Percentiles rank a stretch among this genome's conserved stretches.
phyloP scores from a whole-genome alignment of 2,329 filamentous ascomycete genomes.

The Pseudopithomyces chartarum region DNA sequence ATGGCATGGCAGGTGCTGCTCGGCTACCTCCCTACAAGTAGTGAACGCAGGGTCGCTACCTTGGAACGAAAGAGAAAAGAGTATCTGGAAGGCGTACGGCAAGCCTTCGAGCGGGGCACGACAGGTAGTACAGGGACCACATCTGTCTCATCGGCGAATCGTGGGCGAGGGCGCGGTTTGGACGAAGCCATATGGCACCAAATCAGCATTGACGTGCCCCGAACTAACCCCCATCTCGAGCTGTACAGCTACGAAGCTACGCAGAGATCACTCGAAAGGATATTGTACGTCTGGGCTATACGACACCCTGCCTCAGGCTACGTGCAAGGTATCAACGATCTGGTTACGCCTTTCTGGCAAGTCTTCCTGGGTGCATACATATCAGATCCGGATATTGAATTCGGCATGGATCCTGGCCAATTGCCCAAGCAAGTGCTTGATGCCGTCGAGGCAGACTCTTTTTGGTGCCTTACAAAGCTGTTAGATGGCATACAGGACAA shows the following conservation, averaged over 20 bases:
- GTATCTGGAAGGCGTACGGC: conserved; percentile 86
- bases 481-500: conserved; percentile 99
- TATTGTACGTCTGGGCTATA: conserved; percentile 97
- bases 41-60: conserved; percentile 85
- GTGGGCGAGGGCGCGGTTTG: conserved; percentile 73
- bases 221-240: conserved; percentile 94
- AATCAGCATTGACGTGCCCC: conserved; percentile 96
- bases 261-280: conserved; percentile 89
- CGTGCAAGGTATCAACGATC: conserved; percentile 97
- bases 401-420: conserved; percentile 95
- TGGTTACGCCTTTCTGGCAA: conserved; percentile 97
- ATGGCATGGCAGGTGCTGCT: conserved; percentile 99
- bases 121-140: conserved; percentile 48
- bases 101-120: conserved; percentile 64
- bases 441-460: conserved; percentile 95
- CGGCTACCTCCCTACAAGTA: conserved; percentile 95
- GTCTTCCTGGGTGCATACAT: conserved; percentile 95
- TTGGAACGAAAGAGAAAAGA: conserved; percentile 95
- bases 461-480: conserved; percentile 97
- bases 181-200: conserved; percentile 99
- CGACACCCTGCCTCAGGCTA: conserved; percentile 96
- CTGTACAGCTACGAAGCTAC: conserved; percentile 96
- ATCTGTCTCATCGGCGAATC: conserved; percentile 51
- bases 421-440: conserved; percentile 88
- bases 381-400: conserved; percentile 88